phyloP scores from a whole-genome alignment of 2,329 filamentous ascomycete genomes.

The Aureobasidium sp. region DNA sequence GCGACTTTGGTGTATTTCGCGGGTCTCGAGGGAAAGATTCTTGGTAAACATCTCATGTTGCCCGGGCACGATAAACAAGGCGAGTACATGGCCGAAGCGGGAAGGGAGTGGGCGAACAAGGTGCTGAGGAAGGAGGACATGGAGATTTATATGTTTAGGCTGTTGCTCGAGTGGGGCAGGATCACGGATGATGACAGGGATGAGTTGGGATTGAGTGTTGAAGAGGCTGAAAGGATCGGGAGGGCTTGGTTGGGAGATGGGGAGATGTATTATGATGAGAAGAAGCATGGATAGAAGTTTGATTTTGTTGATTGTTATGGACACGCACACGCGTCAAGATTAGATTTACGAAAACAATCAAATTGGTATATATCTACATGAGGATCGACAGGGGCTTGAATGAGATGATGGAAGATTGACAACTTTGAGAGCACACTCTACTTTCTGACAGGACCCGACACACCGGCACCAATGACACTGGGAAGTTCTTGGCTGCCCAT shows the following conservation, averaged over 20 bases:
- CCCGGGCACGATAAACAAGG: conserved; percentile 48
- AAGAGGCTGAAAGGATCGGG: conserved; percentile 18
- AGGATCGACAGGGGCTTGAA: background rate
- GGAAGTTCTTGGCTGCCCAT: conserved; percentile 85
- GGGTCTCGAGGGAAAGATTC: conserved; percentile 46
- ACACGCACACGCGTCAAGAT: background rate
- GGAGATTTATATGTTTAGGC: conserved; percentile 71
- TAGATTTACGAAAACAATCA: conserved; percentile 10
- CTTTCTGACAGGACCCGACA: conserved; percentile 56
- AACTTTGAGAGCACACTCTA: background rate
- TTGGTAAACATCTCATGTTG: conserved; percentile 44
- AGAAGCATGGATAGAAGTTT: conserved; percentile 1
- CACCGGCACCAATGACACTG: conserved; percentile 91
- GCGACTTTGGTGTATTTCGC: conserved; percentile 68
- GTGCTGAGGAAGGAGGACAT: conserved; percentile 65
- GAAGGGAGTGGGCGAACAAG: conserved; percentile 56
- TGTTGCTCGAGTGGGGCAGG: conserved; percentile 71
- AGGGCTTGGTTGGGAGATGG: conserved; percentile 14
- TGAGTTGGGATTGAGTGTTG: conserved; percentile 31
- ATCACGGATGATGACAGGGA: conserved; percentile 57
- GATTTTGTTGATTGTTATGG: no score
- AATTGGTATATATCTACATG: conserved; percentile 17
- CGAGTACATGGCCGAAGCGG: conserved; percentile 59
- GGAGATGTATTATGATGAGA: conserved; percentile 12
- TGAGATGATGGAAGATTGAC: conserved; percentile 3